Base-by-base conservation (phyloP, 331 rosid species). In the Arachis monticola region DNA sequence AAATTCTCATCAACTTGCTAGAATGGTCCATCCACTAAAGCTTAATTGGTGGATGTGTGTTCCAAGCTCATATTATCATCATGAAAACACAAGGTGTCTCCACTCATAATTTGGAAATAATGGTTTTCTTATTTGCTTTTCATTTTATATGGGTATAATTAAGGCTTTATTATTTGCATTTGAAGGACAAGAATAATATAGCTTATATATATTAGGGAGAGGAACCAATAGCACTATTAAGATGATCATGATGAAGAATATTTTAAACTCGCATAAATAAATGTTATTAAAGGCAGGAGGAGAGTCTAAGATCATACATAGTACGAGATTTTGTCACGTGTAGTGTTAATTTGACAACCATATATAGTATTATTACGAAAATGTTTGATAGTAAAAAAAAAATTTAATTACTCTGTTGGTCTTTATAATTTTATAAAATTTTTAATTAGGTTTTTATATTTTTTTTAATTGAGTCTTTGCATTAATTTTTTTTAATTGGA, bases 1-100 rank as follows among this genome's bases (percentile, higher is more conserved):
- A 4, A 74, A 52, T 69, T 52, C 68, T 74, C 64, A 57, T 68
- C 64, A 73, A 80, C 75, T 67, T 67, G 72, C 70, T 75, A 82
- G 82, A 55, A 73, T 73, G 87, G 82, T 80, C 85, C 83, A 84
- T 78, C 60, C 79, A 83, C 87, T 80, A 73, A 31, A 73, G 53
- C 74, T 74, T 79, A 66, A 50, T 56, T 27, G 62, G 62, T 73
- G 85, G 68, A 40, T 77, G 58, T 71, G 57, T 66, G 74, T 42
- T 71, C 52, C 61, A 0, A 58, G 12, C 56, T 58, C 41, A 8
- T 41, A 51, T 51, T 12, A 75, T 22, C 27, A 22, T 60, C 64
- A 67, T 67, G 74, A 80, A 67, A 22, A 22, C 27, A 76, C 77
- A 64, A 72, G 55, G 76, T 66, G 79, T 62, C 58, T 76, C 77